Evolutionary conservation across 306 rosid genomes (phyloP).

Genomic region (Cyclanthera cordifolia): DNA sequence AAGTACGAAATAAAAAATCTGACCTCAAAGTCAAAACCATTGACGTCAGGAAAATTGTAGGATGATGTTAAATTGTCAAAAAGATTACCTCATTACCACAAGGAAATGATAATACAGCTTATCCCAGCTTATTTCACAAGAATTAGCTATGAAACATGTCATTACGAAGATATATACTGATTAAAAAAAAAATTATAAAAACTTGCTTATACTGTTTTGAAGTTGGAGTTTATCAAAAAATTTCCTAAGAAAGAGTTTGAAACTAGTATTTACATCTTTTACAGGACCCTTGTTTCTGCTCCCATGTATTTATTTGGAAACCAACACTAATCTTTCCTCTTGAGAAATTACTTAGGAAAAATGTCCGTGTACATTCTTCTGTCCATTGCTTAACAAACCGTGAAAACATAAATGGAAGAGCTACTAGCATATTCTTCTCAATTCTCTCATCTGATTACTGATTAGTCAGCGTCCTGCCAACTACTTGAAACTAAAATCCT

Average conservation of each 20-base stretch:
- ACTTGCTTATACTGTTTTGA: not conserved
- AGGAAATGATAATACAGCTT: not conserved
- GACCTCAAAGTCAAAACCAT: not conserved
- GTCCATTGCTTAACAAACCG: not conserved
- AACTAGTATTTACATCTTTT: not conserved
- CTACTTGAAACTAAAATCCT: not conserved
- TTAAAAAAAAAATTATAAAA: not conserved
- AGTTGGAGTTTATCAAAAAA: not conserved
- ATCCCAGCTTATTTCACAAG: not conserved
- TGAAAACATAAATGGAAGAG: not conserved
- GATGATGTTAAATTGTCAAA: not conserved
- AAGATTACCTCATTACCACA: not conserved
- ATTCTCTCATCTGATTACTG: not conserved
- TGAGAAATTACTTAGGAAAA: not conserved
- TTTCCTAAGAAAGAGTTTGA: not conserved
- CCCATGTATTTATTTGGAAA: not conserved
- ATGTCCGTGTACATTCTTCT: not conserved
- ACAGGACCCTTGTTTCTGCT: not conserved
- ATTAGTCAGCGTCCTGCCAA: not conserved
- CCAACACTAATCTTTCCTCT: not conserved
- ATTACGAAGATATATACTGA: not conserved
- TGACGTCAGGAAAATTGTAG: not conserved
- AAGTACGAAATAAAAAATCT: no score
- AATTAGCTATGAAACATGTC: not conserved
- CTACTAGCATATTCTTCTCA: not conserved